Evolutionary conservation across 2,329 filamentous ascomycete genomes (phyloP).

Genomic region (Penicillium sp.): DNA sequence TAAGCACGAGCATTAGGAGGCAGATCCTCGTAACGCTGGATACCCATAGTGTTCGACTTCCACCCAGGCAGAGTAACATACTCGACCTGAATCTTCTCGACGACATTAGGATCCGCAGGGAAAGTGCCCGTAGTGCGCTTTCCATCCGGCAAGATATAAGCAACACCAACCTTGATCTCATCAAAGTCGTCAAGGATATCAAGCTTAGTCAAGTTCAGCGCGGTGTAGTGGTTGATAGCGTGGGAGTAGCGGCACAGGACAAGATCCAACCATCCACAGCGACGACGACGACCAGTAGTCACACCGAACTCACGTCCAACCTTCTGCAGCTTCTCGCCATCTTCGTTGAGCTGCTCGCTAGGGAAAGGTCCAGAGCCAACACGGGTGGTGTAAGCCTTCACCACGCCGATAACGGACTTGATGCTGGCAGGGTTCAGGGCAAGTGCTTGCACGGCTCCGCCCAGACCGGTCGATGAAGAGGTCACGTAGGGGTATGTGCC

Average conservation of each 20-base stretch:
- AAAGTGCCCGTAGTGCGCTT: conserved; percentile 52
- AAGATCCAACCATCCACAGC: conserved; percentile 65
- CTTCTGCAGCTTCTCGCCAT: conserved; percentile 56
- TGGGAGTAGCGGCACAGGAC: conserved; percentile 64
- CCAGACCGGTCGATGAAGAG: conserved; percentile 48
- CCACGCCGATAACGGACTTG: conserved; percentile 59
- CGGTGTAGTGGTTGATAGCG: conserved; percentile 52
- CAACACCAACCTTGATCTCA: conserved; percentile 60
- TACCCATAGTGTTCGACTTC: conserved; percentile 59
- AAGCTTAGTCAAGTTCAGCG: conserved; percentile 63
- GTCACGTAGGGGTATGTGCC: conserved; percentile 53
- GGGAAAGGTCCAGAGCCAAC: conserved; percentile 62
- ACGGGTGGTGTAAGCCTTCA: conserved; percentile 64
- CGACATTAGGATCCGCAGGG: conserved; percentile 55
- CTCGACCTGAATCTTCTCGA: conserved; percentile 55
- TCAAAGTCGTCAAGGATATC: conserved; percentile 64
- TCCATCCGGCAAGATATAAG: conserved; percentile 54
- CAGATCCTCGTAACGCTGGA: conserved; percentile 56
- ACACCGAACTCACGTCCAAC: conserved; percentile 57
- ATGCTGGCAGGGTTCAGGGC: conserved; percentile 58
- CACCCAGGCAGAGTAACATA: conserved; percentile 62
- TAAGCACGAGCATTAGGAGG: conserved; percentile 59
- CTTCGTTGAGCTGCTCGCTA: conserved; percentile 58
- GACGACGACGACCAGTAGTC: conserved; percentile 60
- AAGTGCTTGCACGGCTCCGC: conserved; percentile 56